Evolutionary conservation across 495 filamentous ascomycete species (phyloP).

Genomic region (Staphylotrichum longicolle): DNA sequence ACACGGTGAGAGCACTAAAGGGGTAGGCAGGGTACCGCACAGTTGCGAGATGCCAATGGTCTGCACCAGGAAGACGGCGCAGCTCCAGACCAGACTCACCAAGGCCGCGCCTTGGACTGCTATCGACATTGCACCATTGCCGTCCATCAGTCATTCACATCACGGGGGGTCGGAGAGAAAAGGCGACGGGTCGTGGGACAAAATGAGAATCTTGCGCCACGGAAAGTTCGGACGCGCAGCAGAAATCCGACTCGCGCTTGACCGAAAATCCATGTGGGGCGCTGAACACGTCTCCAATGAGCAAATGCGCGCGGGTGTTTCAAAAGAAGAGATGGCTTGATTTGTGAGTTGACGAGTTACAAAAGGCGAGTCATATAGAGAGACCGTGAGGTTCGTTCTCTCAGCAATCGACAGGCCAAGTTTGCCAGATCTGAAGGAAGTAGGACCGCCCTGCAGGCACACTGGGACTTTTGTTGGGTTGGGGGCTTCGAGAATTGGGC

Average conservation of each 20-base stretch:
- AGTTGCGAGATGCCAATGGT: constrained; percentile 51
- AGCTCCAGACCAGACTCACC: constrained; percentile 50
- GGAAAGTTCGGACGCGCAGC: constrained; percentile 9
- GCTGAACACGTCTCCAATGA: not conserved
- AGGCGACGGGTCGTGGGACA: not conserved
- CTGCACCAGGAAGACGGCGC: constrained; percentile 48
- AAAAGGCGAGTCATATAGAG: not conserved
- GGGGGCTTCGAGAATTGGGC: not conserved
- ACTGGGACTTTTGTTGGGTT: not conserved
- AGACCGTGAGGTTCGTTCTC: too few species aligned
- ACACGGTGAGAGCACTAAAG: constrained; percentile 4
- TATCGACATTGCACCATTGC: constrained; percentile 39
- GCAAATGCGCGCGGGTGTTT: too few species aligned
- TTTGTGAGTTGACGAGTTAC: not conserved
- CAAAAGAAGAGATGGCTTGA: not conserved
- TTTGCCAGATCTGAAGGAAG: too few species aligned
- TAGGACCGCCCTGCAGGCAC: too few species aligned
- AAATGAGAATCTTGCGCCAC: constrained; percentile 10
- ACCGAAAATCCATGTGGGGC: constrained; percentile 24
- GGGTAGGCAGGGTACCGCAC: constrained; percentile 30
- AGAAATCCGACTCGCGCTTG: constrained; percentile 10
- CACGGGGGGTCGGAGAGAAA: constrained; percentile 3
- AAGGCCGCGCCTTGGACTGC: constrained; percentile 43
- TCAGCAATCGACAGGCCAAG: too few species aligned
- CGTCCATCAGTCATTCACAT: constrained; percentile 5